Conservation (phyloP, 2,329 filamentous ascomycete genomes). For the Hypomyces perniciosus region DNA sequence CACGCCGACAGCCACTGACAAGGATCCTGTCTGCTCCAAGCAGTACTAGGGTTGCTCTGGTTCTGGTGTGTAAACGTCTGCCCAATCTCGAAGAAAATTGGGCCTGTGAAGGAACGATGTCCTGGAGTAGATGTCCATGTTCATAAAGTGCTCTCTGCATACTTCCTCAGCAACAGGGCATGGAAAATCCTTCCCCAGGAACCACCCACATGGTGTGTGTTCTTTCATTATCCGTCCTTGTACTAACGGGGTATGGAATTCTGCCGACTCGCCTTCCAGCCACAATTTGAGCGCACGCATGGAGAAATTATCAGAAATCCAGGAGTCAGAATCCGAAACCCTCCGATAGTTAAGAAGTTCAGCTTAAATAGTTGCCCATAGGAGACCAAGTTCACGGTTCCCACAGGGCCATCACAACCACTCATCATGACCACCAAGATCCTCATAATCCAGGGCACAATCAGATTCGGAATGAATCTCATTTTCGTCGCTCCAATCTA, state of each 20-base stretch:
- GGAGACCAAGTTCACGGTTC: neutral
- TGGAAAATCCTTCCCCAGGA: neutral
- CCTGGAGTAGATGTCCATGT: neutral
- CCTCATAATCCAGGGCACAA: neutral
- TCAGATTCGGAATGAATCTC: neutral
- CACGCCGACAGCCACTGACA: no score
- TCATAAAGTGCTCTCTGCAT: neutral
- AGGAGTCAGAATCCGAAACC: neutral
- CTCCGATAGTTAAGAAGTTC: neutral
- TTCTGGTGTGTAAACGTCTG: no score
- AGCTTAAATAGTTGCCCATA: neutral
- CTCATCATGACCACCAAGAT: neutral
- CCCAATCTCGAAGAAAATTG: no score
- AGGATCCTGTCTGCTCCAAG: no score
- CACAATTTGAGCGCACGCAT: neutral
- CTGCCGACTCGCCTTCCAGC: neutral
- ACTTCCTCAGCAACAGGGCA: neutral
- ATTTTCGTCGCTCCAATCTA: no score
- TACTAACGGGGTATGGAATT: neutral
- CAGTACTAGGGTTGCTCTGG: no score
- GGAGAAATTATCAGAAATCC: neutral
- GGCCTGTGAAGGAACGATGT: no score
- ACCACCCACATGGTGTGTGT: neutral
- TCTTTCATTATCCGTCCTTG: neutral
- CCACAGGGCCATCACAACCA: neutral